Conservation (phyloP, 2,329 filamentous ascomycete genomes). For the Hyphodiscus sp. region DNA sequence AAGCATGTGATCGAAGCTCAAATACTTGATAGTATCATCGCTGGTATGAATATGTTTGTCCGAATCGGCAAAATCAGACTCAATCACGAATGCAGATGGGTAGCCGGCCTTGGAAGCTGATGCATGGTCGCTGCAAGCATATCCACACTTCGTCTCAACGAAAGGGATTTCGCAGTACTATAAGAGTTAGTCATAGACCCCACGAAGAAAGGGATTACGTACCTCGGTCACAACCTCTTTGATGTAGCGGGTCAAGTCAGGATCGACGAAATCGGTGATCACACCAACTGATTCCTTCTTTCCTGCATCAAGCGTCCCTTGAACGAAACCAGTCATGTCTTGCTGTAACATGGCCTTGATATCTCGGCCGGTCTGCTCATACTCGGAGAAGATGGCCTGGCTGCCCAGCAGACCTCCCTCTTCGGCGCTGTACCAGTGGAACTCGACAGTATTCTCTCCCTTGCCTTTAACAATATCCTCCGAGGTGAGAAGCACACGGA, state of each 20-base stretch:
- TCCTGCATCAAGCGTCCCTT: conserved; percentile 76
- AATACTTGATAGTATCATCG: conserved; percentile 62
- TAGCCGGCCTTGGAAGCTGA: conserved; percentile 69
- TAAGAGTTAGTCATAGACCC: conserved; percentile 4
- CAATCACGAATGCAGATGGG: conserved; percentile 70
- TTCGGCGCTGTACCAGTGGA: conserved; percentile 93
- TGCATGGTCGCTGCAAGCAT: conserved; percentile 73
- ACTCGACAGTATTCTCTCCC: conserved; percentile 82
- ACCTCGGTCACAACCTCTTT: conserved; percentile 74
- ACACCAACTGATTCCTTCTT: conserved; percentile 82
- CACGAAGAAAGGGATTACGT: conserved; percentile 18
- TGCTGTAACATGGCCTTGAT: conserved; percentile 97
- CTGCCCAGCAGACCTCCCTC: conserved; percentile 82
- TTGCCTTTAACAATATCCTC: conserved; percentile 63
- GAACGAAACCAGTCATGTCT: conserved; percentile 91
- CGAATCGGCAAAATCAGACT: conserved; percentile 60
- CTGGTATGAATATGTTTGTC: conserved; percentile 66
- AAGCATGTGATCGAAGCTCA: conserved; percentile 85
- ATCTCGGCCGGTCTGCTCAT: conserved; percentile 65
- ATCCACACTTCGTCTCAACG: conserved; percentile 82
- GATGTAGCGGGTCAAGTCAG: conserved; percentile 78
- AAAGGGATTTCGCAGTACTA: conserved; percentile 85
- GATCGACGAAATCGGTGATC: conserved; percentile 86
- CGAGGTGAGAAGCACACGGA: conserved; percentile 73
- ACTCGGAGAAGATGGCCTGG: conserved; percentile 80